Base-by-base conservation (phyloP, 257 asterid genomes). In the Ehretia macrophylla region DNA sequence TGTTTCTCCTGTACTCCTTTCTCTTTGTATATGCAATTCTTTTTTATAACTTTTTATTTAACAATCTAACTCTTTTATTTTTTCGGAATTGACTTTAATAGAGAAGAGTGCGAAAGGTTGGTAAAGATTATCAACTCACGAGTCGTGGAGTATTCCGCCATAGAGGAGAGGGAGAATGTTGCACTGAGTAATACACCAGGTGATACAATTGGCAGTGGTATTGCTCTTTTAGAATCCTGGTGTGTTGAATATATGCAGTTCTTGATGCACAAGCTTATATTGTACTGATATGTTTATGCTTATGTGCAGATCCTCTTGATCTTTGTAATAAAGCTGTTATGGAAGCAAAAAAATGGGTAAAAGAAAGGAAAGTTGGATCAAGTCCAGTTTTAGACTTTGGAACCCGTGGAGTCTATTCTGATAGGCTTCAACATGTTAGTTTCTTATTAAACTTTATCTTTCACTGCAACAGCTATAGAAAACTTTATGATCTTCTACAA, bases 71-170 rank as follows among this genome's bases (percentile, higher is more conserved):
- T 10, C 48, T 35, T 54, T 5, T 11, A 42, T 64, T 51, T 65
- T 47, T 38, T 49, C 8, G 16, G 61, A 58, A 56, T 76, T 53
- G 14, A 17, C 61, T 73, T 54, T 63, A 35, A 56, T 75, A 92
- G 99, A 80, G 84, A 81, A 72, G 97, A 92, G 79, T 72, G 77
- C 78, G 82, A 89, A 80, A 82, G 72, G 77, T 70, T 92, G 71
- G 68, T 75, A 58, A 77, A 54, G 65, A 64, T 80, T 45, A 78
- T 92, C 50, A 75, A 86, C 67, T 81, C 96, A 38, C 82, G 96
- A 68, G 87, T 89, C 73, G 60, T 68, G 52, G 87, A 72, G 59
- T 46, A 58, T 77, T 72, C 76, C 42, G 45, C 79, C 17, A 32
- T 48, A 32, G 75, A 64, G 63, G 78, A 69, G 63, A 77, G 64